Conservation (phyloP, 2,329 filamentous ascomycete genomes). For the Aspergillus pseudoterreus region DNA sequence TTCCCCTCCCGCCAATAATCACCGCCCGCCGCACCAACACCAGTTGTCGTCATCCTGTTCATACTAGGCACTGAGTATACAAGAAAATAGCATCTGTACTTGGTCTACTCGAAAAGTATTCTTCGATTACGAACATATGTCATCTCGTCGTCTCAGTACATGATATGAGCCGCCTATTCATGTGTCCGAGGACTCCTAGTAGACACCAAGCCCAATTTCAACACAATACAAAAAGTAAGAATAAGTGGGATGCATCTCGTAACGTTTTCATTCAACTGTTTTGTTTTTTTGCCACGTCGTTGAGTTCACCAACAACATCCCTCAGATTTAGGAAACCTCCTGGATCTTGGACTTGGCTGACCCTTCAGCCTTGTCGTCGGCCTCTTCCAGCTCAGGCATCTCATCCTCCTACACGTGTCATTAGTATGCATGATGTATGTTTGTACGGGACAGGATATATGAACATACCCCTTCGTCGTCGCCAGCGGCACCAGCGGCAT, state of each 20-base stretch:
- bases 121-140: neutral
- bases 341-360: slow-evolving; percentile 34
- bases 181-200: too few species aligned
- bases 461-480: neutral
- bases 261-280: neutral
- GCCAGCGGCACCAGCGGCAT: neutral
- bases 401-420: slow-evolving; percentile 54
- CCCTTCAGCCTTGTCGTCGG: slow-evolving; percentile 41
- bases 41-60: too few species aligned
- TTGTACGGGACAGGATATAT: neutral
- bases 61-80: too few species aligned
- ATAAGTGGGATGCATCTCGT: slow-evolving; percentile 5
- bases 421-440: slow-evolving; percentile 6
- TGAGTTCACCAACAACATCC: slow-evolving; percentile 13
- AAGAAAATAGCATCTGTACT: too few species aligned
- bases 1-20: neutral
- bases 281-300: slow-evolving; percentile 9
- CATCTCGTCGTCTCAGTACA: slow-evolving; percentile 5
- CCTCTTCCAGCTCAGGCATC: slow-evolving; percentile 68
- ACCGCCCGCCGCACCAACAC: neutral
- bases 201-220: neutral
- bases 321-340: slow-evolving; percentile 29
- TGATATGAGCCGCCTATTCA: neutral
- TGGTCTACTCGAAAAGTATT: neutral
- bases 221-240: neutral